Evolutionary conservation across 768 basidiomycete genomes (phyloP), one percentile per base, ranked within the genome.

Genomic region (Panaeolus cyanescens): DNA sequence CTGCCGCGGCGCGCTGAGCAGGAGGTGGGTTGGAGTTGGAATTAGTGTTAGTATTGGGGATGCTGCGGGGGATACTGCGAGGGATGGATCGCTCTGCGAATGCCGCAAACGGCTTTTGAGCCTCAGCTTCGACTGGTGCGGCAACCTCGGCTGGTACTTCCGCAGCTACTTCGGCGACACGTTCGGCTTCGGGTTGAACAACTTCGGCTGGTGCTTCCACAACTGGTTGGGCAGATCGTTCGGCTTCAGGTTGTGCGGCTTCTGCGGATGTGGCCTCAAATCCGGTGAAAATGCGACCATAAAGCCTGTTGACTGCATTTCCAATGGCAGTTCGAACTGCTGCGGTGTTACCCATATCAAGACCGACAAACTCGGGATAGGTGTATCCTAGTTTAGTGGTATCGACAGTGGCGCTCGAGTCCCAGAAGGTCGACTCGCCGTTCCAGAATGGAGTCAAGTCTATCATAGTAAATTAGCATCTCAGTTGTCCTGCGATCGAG

Each of bases 361-460:
- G 71, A 8, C 70, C 72, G 55, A 79, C 78, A 68, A 84, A 83
- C 33, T 85, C 83, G 10, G 83, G 83, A 67, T 85, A 84, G 1
- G 79, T 75, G 64, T 85, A 85, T 31, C 77, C 73, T 13, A 84
- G 68, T 8, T 63, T 65, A 5, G 74, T 61, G 7, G 74, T 75
- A 33, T 72, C 68, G 2, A 65, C 64, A 5, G 72, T 65, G 7
- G 67, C 67, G 2, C 68, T 33, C 0, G 83, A 83, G 1, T 63
- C 65, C 81, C 81, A 84, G 71, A 75, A 83, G 5, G 68, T 68
- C 3, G 61, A 63, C 56, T 75, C 68, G 6, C 70, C 65, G 54
- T 75, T 72, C 77, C 79, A 79, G 76, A 84, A 85, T 22, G 83
- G 82, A 4, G 80, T 77, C 13, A 85, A 70, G 22, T 70, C 81